Evolutionary conservation across 441 rosid genomes (phyloP).

Genomic region (Gossypium trilobum): DNA sequence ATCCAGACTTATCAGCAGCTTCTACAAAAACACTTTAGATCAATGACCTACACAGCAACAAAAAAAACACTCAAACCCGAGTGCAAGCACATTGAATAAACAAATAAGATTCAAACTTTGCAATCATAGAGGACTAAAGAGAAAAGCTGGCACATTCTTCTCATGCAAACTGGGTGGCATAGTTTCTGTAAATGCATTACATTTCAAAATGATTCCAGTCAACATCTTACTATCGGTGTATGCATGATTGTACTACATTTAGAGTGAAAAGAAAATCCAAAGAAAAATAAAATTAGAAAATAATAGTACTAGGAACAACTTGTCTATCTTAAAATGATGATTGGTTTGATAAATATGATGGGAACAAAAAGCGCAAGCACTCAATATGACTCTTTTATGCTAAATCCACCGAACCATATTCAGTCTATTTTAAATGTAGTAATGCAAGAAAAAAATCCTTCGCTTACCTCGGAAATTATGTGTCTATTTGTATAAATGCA

Average conservation of each 20-base stretch:
- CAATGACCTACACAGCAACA: conserved; percentile 8
- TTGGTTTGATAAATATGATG: neutral
- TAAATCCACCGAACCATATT: neutral
- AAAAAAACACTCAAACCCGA: conserved; percentile 1
- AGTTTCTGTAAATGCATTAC: neutral
- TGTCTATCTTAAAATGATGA: neutral
- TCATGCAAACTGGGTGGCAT: neutral
- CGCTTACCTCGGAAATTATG: neutral
- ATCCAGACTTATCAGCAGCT: neutral
- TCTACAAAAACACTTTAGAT: neutral
- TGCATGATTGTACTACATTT: neutral
- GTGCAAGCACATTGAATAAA: neutral
- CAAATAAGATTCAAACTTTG: neutral
- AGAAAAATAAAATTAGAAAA: neutral
- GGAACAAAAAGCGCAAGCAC: neutral
- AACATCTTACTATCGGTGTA: neutral
- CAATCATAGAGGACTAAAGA: neutral
- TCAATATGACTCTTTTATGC: neutral
- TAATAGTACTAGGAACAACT: neutral
- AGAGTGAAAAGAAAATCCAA: neutral
- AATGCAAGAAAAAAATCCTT: neutral
- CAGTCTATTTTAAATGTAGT: neutral
- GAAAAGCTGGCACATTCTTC: neutral
- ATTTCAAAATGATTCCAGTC: neutral
- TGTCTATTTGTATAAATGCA: neutral